Evolutionary conservation across 2,329 filamentous ascomycete genomes (phyloP).

Genomic region (Pestalotiopsis sp.): DNA sequence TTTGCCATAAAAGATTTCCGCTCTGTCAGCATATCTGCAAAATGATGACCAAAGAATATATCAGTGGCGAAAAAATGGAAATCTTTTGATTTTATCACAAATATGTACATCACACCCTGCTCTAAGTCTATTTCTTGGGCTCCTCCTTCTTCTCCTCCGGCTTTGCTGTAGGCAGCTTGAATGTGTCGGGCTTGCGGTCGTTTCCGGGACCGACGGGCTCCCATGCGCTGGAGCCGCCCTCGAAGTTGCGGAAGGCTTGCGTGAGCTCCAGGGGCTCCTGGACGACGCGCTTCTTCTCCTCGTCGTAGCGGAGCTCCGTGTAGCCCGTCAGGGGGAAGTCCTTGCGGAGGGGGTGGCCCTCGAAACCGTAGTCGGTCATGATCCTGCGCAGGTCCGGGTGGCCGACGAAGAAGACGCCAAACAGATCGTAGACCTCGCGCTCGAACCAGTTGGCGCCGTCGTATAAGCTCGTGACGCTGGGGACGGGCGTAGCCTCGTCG

Average conservation of each 20-base stretch:
- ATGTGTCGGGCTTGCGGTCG: constrained; percentile 79
- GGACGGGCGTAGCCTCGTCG: constrained; percentile 91
- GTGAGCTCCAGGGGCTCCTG: constrained; percentile 97
- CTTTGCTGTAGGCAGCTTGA: constrained; percentile 94
- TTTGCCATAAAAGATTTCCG: no score
- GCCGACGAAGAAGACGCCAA: constrained; percentile 93
- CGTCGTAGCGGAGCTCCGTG: constrained; percentile 96
- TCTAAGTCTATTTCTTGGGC: constrained; percentile 75
- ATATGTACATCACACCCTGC: constrained; percentile 31
- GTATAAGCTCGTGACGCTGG: constrained; percentile 81
- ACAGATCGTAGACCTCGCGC: constrained; percentile 95
- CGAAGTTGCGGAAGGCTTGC: constrained; percentile 98
- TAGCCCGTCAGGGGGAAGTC: constrained; percentile 98
- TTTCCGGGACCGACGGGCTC: constrained; percentile 67
- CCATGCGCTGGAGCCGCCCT: constrained; percentile 77
- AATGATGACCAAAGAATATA: no score
- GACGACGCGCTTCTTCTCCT: constrained; percentile 99
- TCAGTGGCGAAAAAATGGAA: neutral
- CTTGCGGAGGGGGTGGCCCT: constrained; percentile 95
- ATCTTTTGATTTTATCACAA: constrained; percentile 23
- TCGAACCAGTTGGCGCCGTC: constrained; percentile 99
- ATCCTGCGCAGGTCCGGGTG: constrained; percentile 96
- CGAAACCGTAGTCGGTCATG: constrained; percentile 99
- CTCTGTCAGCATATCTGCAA: no score
- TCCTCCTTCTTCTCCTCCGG: constrained; percentile 90